Evolutionary conservation across 495 filamentous ascomycete genomes (phyloP).

Genomic region (Trichoderma virens): DNA sequence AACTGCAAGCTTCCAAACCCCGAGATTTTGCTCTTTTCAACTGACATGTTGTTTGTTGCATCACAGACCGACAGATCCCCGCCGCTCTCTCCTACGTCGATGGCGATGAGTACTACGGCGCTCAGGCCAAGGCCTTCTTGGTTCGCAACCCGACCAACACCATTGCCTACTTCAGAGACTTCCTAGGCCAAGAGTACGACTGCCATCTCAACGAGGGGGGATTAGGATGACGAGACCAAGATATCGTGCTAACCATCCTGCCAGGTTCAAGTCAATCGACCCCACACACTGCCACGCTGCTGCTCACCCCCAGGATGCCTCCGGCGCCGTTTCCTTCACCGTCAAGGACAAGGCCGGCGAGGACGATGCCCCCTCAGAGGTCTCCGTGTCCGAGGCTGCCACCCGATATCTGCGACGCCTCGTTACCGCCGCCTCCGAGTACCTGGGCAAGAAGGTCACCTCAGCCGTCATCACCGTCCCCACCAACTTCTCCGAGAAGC

Average conservation of each 20-base stretch:
- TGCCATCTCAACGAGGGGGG: background rate
- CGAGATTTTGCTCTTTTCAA: constrained; percentile 5
- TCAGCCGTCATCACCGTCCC: constrained; percentile 90
- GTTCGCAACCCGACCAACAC: constrained; percentile 89
- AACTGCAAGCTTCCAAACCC: background rate
- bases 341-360: constrained; percentile 62
- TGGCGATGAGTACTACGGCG: constrained; percentile 93
- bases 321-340: constrained; percentile 70
- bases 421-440: constrained; percentile 78
- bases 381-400: constrained; percentile 78
- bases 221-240: background rate
- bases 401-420: constrained; percentile 81
- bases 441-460: constrained; percentile 82
- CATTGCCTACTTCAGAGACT: constrained; percentile 91
- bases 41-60: constrained; percentile 12
- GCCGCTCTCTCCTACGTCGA: constrained; percentile 88
- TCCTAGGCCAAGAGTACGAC: constrained; percentile 78
- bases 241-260: constrained; percentile 12
- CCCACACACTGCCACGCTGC: constrained; percentile 90
- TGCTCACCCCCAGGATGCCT: constrained; percentile 74
- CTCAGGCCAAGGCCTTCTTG: constrained; percentile 87
- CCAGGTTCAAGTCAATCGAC: constrained; percentile 87
- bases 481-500: constrained; percentile 82
- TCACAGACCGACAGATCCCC: constrained; percentile 88
- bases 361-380: constrained; percentile 54